Evolutionary conservation across 106 monocot genomes (phyloP).

Genomic region (Gastrodia elata): DNA sequence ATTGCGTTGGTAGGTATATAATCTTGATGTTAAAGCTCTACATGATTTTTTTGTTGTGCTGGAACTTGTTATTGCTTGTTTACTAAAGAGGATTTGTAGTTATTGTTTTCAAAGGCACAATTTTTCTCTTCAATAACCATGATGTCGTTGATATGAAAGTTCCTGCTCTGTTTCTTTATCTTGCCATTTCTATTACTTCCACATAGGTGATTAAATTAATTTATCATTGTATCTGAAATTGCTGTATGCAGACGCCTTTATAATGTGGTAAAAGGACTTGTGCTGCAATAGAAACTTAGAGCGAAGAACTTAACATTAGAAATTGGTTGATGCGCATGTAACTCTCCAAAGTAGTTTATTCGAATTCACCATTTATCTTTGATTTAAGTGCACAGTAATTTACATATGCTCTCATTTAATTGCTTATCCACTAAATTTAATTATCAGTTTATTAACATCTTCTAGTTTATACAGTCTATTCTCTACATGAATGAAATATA

Average conservation of each 20-base stretch:
- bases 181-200: too few species aligned
- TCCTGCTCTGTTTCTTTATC: neutral
- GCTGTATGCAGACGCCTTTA: neutral
- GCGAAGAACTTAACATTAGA: neutral
- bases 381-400: neutral
- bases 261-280: neutral
- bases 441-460: neutral
- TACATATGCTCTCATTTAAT: neutral
- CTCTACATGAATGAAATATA: neutral
- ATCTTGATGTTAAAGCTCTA: neutral
- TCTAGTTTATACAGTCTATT: neutral
- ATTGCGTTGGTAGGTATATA: neutral
- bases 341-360: neutral
- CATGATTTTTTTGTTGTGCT: neutral
- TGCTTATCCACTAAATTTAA: neutral
- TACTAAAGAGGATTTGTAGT: neutral
- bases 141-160: neutral
- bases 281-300: neutral
- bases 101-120: neutral
- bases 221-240: too few species aligned
- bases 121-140: neutral
- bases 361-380: neutral
- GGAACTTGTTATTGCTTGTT: neutral
- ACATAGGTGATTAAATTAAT: too few species aligned
- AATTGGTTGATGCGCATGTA: neutral